phyloP scores from a whole-genome alignment of 2,329 filamentous ascomycete genomes.

The Beauveria scarabaeidicola region DNA sequence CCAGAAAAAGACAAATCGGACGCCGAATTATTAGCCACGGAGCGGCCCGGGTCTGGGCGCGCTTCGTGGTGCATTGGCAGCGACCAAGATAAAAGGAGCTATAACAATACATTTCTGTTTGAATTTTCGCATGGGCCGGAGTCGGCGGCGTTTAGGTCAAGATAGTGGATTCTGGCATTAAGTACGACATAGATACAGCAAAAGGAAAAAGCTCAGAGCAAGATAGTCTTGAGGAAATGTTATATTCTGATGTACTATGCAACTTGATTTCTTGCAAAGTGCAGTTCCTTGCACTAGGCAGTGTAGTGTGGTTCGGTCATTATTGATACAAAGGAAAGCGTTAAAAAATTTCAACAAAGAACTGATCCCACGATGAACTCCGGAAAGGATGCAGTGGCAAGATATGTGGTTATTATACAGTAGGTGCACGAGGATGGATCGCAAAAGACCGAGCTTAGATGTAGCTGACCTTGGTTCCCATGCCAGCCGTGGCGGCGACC shows the following conservation, averaged over 20 bases:
- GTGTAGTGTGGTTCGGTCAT: conserved; percentile 7
- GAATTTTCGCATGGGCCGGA: conserved; percentile 3
- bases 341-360: conserved; percentile 2
- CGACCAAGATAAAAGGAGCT: neutral
- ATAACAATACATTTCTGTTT: neutral
- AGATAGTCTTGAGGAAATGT: neutral
- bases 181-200: neutral
- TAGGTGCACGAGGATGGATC: conserved; percentile 12
- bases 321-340: conserved; percentile 12
- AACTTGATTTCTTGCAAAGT: neutral
- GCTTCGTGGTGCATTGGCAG: neutral
- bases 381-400: conserved; percentile 12
- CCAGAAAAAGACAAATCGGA: conserved; percentile 59
- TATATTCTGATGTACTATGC: conserved; percentile 3
- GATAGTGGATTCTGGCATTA: neutral
- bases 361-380: conserved; percentile 7
- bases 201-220: neutral
- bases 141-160: conserved; percentile 10
- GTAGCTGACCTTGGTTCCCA: conserved; percentile 97
- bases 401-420: conserved; percentile 16
- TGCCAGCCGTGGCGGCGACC: conserved; percentile 74
- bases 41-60: conserved; percentile 41
- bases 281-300: neutral
- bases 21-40: conserved; percentile 42
- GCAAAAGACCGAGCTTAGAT: conserved; percentile 47